Conservation (phyloP, 2,329 filamentous ascomycete genomes). For the Fonsecaea nubica region DNA sequence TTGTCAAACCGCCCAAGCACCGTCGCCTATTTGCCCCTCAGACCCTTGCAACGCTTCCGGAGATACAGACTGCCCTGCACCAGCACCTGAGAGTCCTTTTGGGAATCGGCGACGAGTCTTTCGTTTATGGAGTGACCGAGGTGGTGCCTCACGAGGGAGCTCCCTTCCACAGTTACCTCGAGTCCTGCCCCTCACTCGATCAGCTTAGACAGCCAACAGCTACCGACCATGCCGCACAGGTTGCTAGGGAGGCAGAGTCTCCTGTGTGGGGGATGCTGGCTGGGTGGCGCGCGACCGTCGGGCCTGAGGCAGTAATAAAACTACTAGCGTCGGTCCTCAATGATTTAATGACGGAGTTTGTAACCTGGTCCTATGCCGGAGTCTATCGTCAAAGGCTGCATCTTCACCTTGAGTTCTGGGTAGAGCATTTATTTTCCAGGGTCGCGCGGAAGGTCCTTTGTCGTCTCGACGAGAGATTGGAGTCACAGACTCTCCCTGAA, state of each 20-base stretch:
- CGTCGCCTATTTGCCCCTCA: constrained; percentile 21
- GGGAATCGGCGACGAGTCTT: constrained; percentile 31
- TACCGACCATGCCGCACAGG: constrained; percentile 24
- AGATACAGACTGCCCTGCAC: constrained; percentile 19
- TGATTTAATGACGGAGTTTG: constrained; percentile 62
- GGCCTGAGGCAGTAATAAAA: constrained; percentile 61
- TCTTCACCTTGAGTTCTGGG: constrained; percentile 61
- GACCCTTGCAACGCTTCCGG: constrained; percentile 21
- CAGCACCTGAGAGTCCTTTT: constrained; percentile 29
- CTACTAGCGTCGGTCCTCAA: constrained; percentile 66
- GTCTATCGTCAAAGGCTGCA: constrained; percentile 61
- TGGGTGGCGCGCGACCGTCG: constrained; percentile 47
- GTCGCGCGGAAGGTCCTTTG: constrained; percentile 55
- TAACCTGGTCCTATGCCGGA: constrained; percentile 62
- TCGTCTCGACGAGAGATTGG: constrained; percentile 18
- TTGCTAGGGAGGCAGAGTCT: constrained; percentile 23
- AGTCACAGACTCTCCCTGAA: constrained; percentile 44
- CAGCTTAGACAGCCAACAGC: constrained; percentile 29
- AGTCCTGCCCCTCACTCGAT: constrained; percentile 23
- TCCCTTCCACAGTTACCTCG: constrained; percentile 32
- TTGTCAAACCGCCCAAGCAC: constrained; percentile 28
- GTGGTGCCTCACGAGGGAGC: constrained; percentile 12
- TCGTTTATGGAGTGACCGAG: constrained; percentile 25
- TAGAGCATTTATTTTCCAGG: constrained; percentile 61
- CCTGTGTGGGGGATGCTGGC: constrained; percentile 27